Base-by-base conservation (phyloP, 2,329 filamentous ascomycete species). In the Microdochium trichocladiopsis region DNA sequence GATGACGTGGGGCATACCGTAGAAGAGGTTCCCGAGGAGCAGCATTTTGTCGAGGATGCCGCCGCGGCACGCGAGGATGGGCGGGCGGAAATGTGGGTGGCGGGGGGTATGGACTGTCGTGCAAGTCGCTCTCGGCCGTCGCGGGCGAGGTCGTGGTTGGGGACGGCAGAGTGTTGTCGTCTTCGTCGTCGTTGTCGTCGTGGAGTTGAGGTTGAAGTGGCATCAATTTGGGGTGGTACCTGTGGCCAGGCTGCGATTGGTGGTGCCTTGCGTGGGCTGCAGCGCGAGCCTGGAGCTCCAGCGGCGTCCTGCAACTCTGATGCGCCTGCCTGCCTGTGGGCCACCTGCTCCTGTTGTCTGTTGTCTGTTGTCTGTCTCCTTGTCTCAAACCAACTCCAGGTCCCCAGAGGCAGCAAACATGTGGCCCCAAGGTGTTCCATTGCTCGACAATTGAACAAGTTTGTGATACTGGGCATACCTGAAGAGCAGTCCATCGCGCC, bases 1-100 rank as follows among this genome's bases (percentile, higher is more conserved):
- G 37, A 14, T 18, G 6, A 51, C 52, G 51, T 55, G 55, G 49
- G 50, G 33, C 28, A 24, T 71, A 86, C 86, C 81, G 69, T 93
- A 92, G 68, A 94, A 77, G 54, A 94, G 78, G 63, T 84, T 88
- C 51, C 79, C 79, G 57, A 83, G 73, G 74, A 92, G 80, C 58
- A 90, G 75, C 86, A 90, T 89, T 49, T 70, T 76, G 67, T 60
- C 61, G 57, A 64, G 53, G 31, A 50, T 49, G 53, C 47, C 24
- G 51, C 47, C 22, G 55, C 54, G 51, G 50, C 54, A 57, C 56
- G 52, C 48, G 50, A 47, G 51, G 24, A 36, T 33, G 1, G 12
- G 25, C 45, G 36, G 23, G n/a, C 8, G 47, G 4, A 16, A 14
- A 14, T 25, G 23, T 25, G 3, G 5, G 9, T 28, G 47, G 4